Conservation (phyloP, 2,329 filamentous ascomycete genomes). For the Didymella pinodella region DNA sequence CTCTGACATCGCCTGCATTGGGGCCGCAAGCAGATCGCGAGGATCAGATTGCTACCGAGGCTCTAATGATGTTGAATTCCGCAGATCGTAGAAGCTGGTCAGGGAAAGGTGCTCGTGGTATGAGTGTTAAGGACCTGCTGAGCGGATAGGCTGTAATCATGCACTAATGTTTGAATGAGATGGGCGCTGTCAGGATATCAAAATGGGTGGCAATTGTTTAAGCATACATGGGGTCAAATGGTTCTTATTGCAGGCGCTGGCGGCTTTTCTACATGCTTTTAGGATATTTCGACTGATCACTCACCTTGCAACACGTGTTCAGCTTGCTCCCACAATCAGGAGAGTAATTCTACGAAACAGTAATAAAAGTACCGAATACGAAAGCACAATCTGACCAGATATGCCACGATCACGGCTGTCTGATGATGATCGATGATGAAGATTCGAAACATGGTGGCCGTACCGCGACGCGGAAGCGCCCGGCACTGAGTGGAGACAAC, state of each 20-base stretch:
- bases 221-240: background rate
- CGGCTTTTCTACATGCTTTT: background rate
- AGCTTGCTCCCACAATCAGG: constrained; percentile 4
- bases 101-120: constrained; percentile 45
- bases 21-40: constrained; percentile 50
- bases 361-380: constrained; percentile 3
- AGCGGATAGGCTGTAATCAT: constrained; percentile 38
- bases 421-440: background rate
- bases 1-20: constrained; percentile 49
- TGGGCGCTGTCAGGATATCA: background rate
- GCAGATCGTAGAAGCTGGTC: constrained; percentile 68
- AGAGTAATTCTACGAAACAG: background rate
- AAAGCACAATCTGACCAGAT: background rate
- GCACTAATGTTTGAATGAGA: background rate
- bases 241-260: constrained; percentile 1
- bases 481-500: constrained; percentile 16
- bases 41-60: constrained; percentile 81
- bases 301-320: background rate
- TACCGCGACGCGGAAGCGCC: constrained; percentile 7
- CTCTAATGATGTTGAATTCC: constrained; percentile 84
- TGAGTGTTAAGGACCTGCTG: constrained; percentile 58
- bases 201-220: background rate
- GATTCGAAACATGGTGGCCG: background rate
- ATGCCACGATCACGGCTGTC: too few species aligned
- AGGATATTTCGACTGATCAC: background rate